Evolutionary conservation across 768 basidiomycete genomes (phyloP).

Genomic region (Collybia nuda): DNA sequence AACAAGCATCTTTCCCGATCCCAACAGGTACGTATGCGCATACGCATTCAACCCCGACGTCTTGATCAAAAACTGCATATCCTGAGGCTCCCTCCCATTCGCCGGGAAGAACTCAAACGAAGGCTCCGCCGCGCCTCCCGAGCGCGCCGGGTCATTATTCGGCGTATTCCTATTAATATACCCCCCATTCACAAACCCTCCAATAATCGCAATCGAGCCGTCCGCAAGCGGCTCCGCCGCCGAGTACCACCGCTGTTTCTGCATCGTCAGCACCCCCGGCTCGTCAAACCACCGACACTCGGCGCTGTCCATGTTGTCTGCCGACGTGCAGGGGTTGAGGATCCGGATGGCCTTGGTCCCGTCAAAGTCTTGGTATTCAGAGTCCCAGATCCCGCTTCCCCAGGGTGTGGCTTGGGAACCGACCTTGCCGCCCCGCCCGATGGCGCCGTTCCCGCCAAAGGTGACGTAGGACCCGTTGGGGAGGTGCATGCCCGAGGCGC

Average conservation of each 20-base stretch:
- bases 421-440: constrained; percentile 62
- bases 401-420: constrained; percentile 49
- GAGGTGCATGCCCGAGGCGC: constrained; percentile 80
- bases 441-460: constrained; percentile 78
- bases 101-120: constrained; percentile 85
- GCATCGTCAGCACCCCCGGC: constrained; percentile 59
- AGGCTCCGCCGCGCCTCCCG: constrained; percentile 78
- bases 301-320: constrained; percentile 44
- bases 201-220: constrained; percentile 78
- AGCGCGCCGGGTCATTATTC: constrained; percentile 60
- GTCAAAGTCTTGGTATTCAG: constrained; percentile 77
- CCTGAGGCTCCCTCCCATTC: constrained; percentile 42
- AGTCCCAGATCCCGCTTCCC: constrained; percentile 55
- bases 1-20: constrained; percentile 76
- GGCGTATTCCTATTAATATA: constrained; percentile 79
- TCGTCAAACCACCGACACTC: constrained; percentile 78
- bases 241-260: constrained; percentile 77
- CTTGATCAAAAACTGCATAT: constrained; percentile 68
- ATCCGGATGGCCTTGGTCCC: constrained; percentile 83
- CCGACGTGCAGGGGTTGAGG: constrained; percentile 68
- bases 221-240: constrained; percentile 72
- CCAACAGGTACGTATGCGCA: constrained; percentile 71
- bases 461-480: constrained; percentile 76
- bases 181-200: constrained; percentile 77
- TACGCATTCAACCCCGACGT: constrained; percentile 82